These are phyloP conservation scores for Aspergillus spinulosporus DNA, from an alignment of 2,329 filamentous ascomycete species.

Conservation along the genomic window DNA sequence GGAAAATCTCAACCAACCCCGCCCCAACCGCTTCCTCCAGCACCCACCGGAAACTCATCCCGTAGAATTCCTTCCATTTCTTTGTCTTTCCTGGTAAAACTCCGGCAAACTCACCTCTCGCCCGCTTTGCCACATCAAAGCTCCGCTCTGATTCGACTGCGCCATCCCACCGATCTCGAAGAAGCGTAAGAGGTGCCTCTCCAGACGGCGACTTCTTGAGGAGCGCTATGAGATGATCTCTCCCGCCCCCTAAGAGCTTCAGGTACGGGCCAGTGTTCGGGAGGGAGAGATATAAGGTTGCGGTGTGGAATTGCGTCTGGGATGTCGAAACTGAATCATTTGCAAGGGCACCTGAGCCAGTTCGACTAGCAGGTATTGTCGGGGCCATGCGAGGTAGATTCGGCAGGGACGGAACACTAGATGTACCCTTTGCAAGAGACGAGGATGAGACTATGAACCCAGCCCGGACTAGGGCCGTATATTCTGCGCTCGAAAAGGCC, in stretches of 20 bases:
- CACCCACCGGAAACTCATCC: slow-evolving; percentile 61
- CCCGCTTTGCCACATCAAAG: slow-evolving; percentile 52
- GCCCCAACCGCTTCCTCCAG: slow-evolving; percentile 63
- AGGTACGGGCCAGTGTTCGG: slow-evolving; percentile 63
- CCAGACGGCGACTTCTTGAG: slow-evolving; percentile 54
- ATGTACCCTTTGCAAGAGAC: slow-evolving; percentile 37
- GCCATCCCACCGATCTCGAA: slow-evolving; percentile 65
- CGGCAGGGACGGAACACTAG: slow-evolving; percentile 45
- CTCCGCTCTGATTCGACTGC: slow-evolving; percentile 51
- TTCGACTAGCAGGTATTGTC: slow-evolving; percentile 30
- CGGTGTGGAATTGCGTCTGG: slow-evolving; percentile 26
- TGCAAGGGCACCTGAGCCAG: not conserved
- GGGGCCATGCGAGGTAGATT: slow-evolving; percentile 25
- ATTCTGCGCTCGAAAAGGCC: slow-evolving; percentile 49
- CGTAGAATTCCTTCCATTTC: slow-evolving; percentile 63
- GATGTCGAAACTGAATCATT: not conserved
- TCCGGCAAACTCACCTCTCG: slow-evolving; percentile 57
- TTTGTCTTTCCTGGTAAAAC: slow-evolving; percentile 60
- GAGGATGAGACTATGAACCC: slow-evolving; percentile 58
- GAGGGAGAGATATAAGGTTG: slow-evolving; percentile 54
- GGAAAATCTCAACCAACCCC: slow-evolving; percentile 62
- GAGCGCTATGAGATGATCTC: slow-evolving; percentile 56
- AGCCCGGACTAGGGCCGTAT: slow-evolving; percentile 50
- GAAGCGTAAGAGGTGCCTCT: slow-evolving; percentile 55
- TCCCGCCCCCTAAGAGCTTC: slow-evolving; percentile 56